Evolutionary conservation across 2,329 filamentous ascomycete species (phyloP).

Genomic region (Blumeria graminis): DNA sequence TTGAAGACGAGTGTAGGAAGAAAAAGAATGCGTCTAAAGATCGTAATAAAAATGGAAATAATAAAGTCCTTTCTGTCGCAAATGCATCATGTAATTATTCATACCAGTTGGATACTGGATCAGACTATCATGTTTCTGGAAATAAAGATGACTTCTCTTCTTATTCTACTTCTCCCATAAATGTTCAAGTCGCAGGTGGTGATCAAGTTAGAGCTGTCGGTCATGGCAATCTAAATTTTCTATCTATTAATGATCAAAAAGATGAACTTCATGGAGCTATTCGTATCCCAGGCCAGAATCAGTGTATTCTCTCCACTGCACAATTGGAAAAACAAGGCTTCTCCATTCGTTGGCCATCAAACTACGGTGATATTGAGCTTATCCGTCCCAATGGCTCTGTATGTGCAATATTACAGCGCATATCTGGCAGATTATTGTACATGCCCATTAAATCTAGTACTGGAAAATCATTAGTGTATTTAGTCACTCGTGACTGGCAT

Average conservation of each 20-base stretch:
- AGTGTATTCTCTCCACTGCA: too few relatives aligned
- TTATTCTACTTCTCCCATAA: background rate
- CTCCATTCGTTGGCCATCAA: background rate
- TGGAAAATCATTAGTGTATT: background rate
- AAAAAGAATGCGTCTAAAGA: too few relatives aligned
- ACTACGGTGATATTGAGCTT: background rate
- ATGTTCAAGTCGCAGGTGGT: background rate
- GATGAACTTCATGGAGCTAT: too few relatives aligned
- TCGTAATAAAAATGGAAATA: too few relatives aligned
- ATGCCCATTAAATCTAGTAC: background rate
- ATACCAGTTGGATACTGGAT: background rate
- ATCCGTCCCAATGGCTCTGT: background rate
- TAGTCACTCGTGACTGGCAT: background rate
- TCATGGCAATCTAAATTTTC: too few relatives aligned
- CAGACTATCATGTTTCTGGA: background rate
- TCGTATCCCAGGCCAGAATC: too few relatives aligned
- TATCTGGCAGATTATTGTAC: background rate
- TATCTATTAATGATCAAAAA: too few relatives aligned
- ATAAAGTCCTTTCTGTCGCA: background rate
- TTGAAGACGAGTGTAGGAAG: too few relatives aligned
- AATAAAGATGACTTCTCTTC: background rate
- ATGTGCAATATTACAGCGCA: background rate
- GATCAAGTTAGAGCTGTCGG: too few relatives aligned
- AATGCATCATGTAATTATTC: background rate
- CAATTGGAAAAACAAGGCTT: background rate